Evolutionary conservation across 805 yeast species (phyloP).

Genomic region (Saturnispora halmiae): DNA sequence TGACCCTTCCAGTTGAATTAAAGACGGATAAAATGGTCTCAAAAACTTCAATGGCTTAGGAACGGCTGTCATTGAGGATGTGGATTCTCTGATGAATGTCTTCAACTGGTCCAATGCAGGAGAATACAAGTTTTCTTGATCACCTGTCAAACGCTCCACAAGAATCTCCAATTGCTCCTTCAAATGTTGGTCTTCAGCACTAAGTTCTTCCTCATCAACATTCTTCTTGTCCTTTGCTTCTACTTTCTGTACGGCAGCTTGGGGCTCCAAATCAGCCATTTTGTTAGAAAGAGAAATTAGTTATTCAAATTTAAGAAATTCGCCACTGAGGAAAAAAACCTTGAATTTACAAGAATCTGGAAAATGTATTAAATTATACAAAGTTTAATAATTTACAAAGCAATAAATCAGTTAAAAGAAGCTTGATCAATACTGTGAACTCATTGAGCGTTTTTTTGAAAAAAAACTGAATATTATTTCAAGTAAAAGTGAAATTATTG

Average conservation of each 20-base stretch:
- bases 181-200: conserved; percentile 86
- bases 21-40: conserved; percentile 72
- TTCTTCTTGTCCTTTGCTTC: conserved; percentile 13
- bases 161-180: conserved; percentile 80
- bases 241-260: conserved; percentile 8
- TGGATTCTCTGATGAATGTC: conserved; percentile 75
- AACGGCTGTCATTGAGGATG: conserved; percentile 98
- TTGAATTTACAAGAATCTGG: not conserved
- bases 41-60: conserved; percentile 96
- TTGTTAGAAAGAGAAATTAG: not conserved
- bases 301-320: conserved; percentile 1
- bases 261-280: conserved; percentile 1
- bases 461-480: too few species aligned
- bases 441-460: too few species aligned
- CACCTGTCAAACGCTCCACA: conserved; percentile 66
- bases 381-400: too few species aligned
- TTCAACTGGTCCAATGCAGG: conserved; percentile 64
- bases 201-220: conserved; percentile 63
- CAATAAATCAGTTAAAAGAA: too few species aligned
- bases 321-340: conserved; percentile 1
- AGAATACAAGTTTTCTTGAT: conserved; percentile 42
- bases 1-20: conserved; percentile 53
- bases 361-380: too few species aligned
- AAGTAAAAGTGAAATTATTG: too few species aligned
- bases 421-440: too few species aligned